Percentiles rank a stretch among this genome's conserved stretches.
phyloP scores from a whole-genome alignment of 306 rosid genomes.

The Dalbergia cultrata region DNA sequence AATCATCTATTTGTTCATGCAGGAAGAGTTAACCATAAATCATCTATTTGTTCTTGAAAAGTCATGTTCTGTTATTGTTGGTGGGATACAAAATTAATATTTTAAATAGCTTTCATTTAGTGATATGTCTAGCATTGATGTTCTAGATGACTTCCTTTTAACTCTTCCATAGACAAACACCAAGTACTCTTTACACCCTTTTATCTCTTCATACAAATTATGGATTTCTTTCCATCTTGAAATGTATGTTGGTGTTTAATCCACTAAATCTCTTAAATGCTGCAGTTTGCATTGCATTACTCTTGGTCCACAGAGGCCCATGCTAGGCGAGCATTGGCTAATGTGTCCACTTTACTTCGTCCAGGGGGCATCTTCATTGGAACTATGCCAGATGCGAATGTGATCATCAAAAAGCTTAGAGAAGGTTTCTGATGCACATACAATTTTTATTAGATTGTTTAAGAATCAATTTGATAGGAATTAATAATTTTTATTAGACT shows the following conservation, averaged over 20 bases:
- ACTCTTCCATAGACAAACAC: background rate
- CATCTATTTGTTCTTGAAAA: constrained; percentile 2
- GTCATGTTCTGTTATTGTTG: constrained; percentile 22
- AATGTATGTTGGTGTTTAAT: constrained; percentile 28
- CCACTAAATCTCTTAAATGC: constrained; percentile 25
- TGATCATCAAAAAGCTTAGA: constrained; percentile 89
- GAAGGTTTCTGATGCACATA: constrained; percentile 65
- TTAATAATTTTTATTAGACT: background rate
- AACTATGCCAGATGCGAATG: constrained; percentile 99
- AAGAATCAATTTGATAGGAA: constrained; percentile 24
- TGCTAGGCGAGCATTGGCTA: constrained; percentile 91
- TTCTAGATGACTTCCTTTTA: background rate
- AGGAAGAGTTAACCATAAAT: too few relatives aligned
- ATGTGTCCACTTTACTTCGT: constrained; percentile 94
- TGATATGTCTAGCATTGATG: constrained; percentile 13
- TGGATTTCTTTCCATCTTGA: constrained; percentile 35
- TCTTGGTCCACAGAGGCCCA: constrained; percentile 98
- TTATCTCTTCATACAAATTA: background rate
- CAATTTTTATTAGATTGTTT: constrained; percentile 6
- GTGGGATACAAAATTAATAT: constrained; percentile 12
- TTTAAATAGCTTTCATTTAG: background rate
- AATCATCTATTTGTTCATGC: constrained; percentile 3
- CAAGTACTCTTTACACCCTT: too few relatives aligned
- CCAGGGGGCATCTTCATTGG: constrained; percentile 97
- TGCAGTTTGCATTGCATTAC: constrained; percentile 62